Evolutionary conservation across 306 rosid species (phyloP).

Genomic region (Dryas octopetala): DNA sequence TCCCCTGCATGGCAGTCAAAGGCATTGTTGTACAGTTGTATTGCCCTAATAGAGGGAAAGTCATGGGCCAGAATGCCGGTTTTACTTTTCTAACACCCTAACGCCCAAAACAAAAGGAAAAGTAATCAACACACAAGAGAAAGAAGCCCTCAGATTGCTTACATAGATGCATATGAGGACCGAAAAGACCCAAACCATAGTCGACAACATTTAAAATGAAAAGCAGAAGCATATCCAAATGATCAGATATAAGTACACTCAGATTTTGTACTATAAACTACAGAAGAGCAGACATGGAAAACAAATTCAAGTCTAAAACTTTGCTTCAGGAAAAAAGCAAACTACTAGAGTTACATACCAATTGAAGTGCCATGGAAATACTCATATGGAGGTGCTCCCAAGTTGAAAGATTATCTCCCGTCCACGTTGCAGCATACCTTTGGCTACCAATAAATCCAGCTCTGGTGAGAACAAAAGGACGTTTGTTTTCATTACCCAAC

Average conservation of each 20-base stretch:
- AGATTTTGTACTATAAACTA: not conserved
- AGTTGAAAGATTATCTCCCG: conserved; percentile 88
- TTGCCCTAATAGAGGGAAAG: too few relatives aligned
- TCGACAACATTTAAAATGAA: too few relatives aligned
- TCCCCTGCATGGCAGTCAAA: too few relatives aligned
- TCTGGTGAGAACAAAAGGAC: conserved; percentile 95
- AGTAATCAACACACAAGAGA: too few relatives aligned
- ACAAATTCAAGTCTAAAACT: not conserved
- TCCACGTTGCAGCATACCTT: conserved; percentile 95
- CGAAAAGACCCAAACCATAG: too few relatives aligned
- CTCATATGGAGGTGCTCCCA: conserved; percentile 99
- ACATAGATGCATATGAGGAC: too few relatives aligned
- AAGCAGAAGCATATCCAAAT: too few relatives aligned
- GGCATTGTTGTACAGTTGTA: too few relatives aligned
- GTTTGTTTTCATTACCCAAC: conserved; percentile 60
- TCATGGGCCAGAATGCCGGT: too few relatives aligned
- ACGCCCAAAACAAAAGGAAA: too few relatives aligned
- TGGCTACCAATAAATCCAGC: conserved; percentile 96
- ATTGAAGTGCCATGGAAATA: conserved; percentile 89
- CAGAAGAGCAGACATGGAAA: not conserved
- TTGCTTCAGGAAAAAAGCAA: not conserved
- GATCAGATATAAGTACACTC: not conserved
- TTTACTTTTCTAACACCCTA: too few relatives aligned
- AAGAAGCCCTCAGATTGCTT: too few relatives aligned
- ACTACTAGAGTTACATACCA: conserved; percentile 55